Evolutionary conservation across 495 filamentous ascomycete genomes (phyloP), one percentile per base, ranked within the genome.

Genomic region (Penicillium salamii): DNA sequence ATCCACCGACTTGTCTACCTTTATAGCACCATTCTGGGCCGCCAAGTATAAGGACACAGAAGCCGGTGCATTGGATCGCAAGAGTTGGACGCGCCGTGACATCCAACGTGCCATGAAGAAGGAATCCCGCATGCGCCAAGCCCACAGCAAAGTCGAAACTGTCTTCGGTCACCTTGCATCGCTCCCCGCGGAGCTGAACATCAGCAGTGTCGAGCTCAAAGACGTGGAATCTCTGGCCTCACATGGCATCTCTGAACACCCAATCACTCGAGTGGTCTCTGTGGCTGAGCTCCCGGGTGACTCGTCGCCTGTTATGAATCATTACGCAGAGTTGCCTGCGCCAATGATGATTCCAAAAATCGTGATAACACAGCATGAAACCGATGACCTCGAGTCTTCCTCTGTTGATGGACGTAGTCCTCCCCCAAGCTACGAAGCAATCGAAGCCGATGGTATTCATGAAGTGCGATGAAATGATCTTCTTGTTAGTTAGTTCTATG

Each of bases 341-440:
- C 11, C 29, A 3, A 32, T 32, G 29, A 32, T 12, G 5, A 32
- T 32, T 12, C 46, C 46, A n/a, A 48, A 12, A 19, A 48, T 48
- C 12, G 14, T 48, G 6, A 35, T 48, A 26, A 48, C 46, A 7
- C 46, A 40, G 7, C 28, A 40, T 40, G 46, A 48, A 8, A 26
- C 23, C 21, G 45, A 18, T 5, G 34, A 48, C 19, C 17, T 19
- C 23, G 23, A 26, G 23, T 3, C 23, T 5, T 37, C 34, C 11
- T 18, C 44, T 19, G 15, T 20, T 38, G 7, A 1, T 3, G n/a
- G 8, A 7, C 15, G 17, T 14, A 44, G 14, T 33, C 24, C 44
- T 21, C 44, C 44, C 3, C 33, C 24, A 36, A 47, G 44, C 33
- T 38, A 47, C 12, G 44, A 38, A 21, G 19, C 6, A 14, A 29